These are phyloP conservation scores for Polygonum aviculare DNA, from an alignment of 148 eudicot genomes.

Conservation along the genomic window DNA sequence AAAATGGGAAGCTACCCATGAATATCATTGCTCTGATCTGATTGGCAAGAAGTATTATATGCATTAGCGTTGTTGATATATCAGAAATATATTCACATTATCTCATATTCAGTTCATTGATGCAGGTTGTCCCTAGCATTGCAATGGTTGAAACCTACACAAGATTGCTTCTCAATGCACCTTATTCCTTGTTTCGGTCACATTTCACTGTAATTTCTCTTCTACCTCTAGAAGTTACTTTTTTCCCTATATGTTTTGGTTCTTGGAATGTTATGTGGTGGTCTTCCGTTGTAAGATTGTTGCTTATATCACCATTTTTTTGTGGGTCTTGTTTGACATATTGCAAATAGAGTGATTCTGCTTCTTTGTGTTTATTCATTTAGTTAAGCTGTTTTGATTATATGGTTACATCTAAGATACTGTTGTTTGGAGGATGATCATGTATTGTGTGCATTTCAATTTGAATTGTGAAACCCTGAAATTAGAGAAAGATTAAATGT, in stretches of 20 bases:
- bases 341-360: background rate
- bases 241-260: background rate
- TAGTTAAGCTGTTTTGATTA: background rate
- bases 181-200: conserved; percentile 82
- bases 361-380: background rate
- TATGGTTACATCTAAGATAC: background rate
- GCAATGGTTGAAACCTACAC: conserved; percentile 99
- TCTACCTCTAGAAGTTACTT: conserved; percentile 8
- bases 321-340: background rate
- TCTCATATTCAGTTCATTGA: conserved; percentile 5
- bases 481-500: too few relatives aligned
- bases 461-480: too few relatives aligned
- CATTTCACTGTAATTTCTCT: conserved; percentile 63
- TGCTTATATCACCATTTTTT: background rate
- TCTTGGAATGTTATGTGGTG: background rate
- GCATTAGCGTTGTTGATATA: background rate
- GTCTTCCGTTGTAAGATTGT: background rate
- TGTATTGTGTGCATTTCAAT: too few relatives aligned
- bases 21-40: background rate
- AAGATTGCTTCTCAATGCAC: conserved; percentile 76
- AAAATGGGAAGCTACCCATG: background rate
- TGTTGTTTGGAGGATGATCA: too few relatives aligned
- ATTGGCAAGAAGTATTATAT: background rate
- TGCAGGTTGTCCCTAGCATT: conserved; percentile 88
- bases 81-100: background rate